These are phyloP conservation scores for Stephanodiscus minutulus DNA, from an alignment of 108 stramenopile genomes.

Conservation along the genomic window DNA sequence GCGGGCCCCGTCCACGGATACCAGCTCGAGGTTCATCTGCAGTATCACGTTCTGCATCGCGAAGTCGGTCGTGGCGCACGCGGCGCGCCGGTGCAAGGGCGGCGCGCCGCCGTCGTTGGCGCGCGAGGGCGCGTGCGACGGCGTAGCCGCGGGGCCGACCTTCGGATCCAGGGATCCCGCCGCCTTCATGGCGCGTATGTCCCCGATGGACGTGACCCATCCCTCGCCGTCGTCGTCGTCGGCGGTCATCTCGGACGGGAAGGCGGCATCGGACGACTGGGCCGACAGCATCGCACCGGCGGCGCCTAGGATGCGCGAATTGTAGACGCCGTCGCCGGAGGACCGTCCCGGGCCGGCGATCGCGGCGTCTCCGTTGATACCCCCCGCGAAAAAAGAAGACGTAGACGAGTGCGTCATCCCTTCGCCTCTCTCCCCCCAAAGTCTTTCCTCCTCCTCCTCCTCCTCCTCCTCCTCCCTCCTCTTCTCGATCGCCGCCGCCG, in stretches of 20 bases:
- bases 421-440: not conserved
- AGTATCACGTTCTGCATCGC: slow-evolving; percentile 99
- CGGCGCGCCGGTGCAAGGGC: slow-evolving; percentile 64
- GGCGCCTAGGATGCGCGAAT: slow-evolving; percentile 68
- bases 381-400: not conserved
- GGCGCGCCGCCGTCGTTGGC: slow-evolving; percentile 40
- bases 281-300: slow-evolving; percentile 4
- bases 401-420: slow-evolving; percentile 8
- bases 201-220: slow-evolving; percentile 79
- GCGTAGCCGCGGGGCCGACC: too few relatives aligned
- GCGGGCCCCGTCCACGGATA: slow-evolving; percentile 88
- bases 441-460: slow-evolving; percentile 20
- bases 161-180: slow-evolving; percentile 48
- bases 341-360: too few relatives aligned
- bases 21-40: slow-evolving; percentile 92
- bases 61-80: slow-evolving; percentile 98
- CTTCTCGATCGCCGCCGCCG: slow-evolving; percentile 50
- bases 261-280: slow-evolving; percentile 38
- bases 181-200: slow-evolving; percentile 66
- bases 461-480: slow-evolving; percentile 40
- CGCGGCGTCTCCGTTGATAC: too few relatives aligned
- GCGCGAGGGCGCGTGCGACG: too few relatives aligned
- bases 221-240: slow-evolving; percentile 90
- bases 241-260: slow-evolving; percentile 62
- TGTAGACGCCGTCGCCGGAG: slow-evolving; percentile 15